These are phyloP conservation scores for Xylariales sp. DNA, from an alignment of 2,329 filamentous ascomycete genomes.

Conservation along the genomic window DNA sequence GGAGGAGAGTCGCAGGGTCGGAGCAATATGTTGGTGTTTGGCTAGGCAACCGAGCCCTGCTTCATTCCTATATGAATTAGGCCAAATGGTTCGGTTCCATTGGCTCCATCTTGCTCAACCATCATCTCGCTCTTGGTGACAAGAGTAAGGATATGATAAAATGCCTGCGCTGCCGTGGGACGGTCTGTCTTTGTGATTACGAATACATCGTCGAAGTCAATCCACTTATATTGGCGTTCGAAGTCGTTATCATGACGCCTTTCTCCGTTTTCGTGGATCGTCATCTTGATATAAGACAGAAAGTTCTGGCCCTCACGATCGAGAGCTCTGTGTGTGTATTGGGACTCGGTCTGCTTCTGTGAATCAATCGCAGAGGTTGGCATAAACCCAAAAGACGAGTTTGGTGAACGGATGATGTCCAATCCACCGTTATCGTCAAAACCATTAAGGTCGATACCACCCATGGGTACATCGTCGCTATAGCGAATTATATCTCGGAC, in stretches of 20 bases:
- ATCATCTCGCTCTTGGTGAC: constrained; percentile 60
- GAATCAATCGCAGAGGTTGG: constrained; percentile 7
- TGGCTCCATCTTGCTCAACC: constrained; percentile 54
- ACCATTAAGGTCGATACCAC: constrained; percentile 27
- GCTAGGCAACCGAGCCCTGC: not conserved
- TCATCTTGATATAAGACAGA: constrained; percentile 34
- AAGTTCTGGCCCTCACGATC: constrained; percentile 43
- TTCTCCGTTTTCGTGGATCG: constrained; percentile 26
- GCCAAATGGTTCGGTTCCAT: constrained; percentile 36
- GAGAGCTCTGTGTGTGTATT: constrained; percentile 24
- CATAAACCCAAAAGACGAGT: constrained; percentile 25
- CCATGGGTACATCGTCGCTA: constrained; percentile 35
- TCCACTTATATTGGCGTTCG: constrained; percentile 33
- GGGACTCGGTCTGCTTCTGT: constrained; percentile 9
- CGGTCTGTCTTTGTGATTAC: constrained; percentile 48
- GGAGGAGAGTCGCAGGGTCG: too few relatives aligned
- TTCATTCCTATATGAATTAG: constrained; percentile 40
- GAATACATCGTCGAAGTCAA: constrained; percentile 68
- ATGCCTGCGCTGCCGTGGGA: constrained; percentile 68
- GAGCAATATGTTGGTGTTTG: too few relatives aligned
- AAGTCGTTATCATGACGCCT: constrained; percentile 21
- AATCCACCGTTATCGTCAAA: constrained; percentile 23
- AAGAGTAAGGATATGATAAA: constrained; percentile 69
- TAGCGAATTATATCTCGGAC: constrained; percentile 39
- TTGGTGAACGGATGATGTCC: constrained; percentile 21